A percentile compares a stretch with the other conserved stretches of the same genome.
Conservation (phyloP, 2,329 filamentous ascomycete species). For the Thielaviopsis euricoi region DNA sequence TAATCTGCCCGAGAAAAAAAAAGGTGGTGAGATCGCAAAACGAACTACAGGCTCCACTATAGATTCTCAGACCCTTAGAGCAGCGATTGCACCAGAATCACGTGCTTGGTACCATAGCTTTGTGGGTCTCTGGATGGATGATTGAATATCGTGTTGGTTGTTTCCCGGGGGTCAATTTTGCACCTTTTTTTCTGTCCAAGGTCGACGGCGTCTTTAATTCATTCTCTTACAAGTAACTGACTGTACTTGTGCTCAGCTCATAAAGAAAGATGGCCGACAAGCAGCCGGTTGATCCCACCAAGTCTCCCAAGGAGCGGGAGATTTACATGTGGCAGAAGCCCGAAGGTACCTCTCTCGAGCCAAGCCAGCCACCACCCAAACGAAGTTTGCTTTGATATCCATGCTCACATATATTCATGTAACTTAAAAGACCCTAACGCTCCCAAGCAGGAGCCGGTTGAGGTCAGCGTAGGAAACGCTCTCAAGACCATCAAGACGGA, state of each 20-base stretch:
- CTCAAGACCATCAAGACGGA: conserved; percentile 49
- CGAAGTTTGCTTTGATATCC: background rate
- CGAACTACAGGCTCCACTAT: too few relatives aligned
- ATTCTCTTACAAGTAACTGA: background rate
- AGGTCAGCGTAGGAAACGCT: conserved; percentile 34
- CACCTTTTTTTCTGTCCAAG: too few relatives aligned
- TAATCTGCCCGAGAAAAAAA: too few relatives aligned
- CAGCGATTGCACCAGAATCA: too few relatives aligned
- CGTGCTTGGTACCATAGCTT: too few relatives aligned
- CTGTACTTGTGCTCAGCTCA: background rate
- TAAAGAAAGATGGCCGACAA: background rate
- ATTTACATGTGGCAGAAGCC: background rate
- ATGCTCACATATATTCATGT: background rate
- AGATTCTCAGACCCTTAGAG: too few relatives aligned
- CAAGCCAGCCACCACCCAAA: too few relatives aligned
- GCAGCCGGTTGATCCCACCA: background rate
- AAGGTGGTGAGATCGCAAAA: too few relatives aligned
- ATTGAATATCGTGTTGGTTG: too few relatives aligned
- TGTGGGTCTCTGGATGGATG: too few relatives aligned
- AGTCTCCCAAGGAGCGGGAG: background rate
- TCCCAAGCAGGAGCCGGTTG: background rate
- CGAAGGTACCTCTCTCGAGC: background rate
- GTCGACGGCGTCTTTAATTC: background rate
- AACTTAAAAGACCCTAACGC: background rate
- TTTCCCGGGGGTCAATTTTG: too few relatives aligned